A percentile compares a stretch with the other conserved stretches of the same genome.
These are phyloP conservation scores for Medicago truncatula DNA, from an alignment of 306 rosid genomes.

Conservation along the genomic window MtrunA17r5.0-ANR NC_053042.1:10150501-10151000, in stretches of 20 bases:
- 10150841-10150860: slow-evolving; percentile 93
- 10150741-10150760: slow-evolving; percentile 28
- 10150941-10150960: not conserved
- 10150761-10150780: slow-evolving; percentile 26
- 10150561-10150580: slow-evolving; percentile 23
- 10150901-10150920: no score
- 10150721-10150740: not conserved
- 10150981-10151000: no score
- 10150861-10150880: not conserved
- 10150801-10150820: slow-evolving; percentile 94
- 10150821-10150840: slow-evolving; percentile 92
- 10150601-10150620: not conserved
- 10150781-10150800: slow-evolving; percentile 87
- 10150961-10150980: no score
- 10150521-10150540: not conserved
- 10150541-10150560: slow-evolving; percentile 2
- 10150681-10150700: slow-evolving; percentile 72
- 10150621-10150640: slow-evolving; percentile 5
- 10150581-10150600: slow-evolving; percentile 26
- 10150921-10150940: not conserved
- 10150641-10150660: slow-evolving; percentile 55
- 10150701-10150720: slow-evolving; percentile 73
- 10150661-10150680: slow-evolving; percentile 83
- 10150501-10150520: slow-evolving; percentile 19
- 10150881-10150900: not conserved